Percentiles rank a stretch among this genome's conserved stretches.
phyloP scores from a whole-genome alignment of 352 stramenopile genomes.

The Globisporangium orthogonon region DNA sequence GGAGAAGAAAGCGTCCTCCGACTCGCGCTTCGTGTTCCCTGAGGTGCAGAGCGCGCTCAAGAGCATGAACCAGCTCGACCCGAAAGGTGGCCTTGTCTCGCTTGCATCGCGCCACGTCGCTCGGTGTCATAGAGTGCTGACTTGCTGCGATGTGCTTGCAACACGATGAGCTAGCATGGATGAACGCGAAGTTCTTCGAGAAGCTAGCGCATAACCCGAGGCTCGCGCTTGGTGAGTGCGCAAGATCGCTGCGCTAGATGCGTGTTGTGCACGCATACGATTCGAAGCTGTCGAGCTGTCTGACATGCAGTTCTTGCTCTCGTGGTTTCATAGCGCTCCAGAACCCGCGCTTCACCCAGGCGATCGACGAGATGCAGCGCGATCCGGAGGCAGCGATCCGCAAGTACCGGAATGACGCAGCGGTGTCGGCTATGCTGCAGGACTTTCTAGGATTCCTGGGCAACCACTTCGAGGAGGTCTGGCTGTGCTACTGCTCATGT shows the following conservation, averaged over 20 bases:
- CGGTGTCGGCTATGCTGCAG: constrained; percentile 49
- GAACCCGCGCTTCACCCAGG: constrained; percentile 60
- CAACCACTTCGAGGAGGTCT: constrained; percentile 68
- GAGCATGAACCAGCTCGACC: constrained; percentile 50
- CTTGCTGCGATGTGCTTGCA: neutral
- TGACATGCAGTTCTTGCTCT: neutral
- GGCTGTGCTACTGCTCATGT: neutral
- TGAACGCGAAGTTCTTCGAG: constrained; percentile 62
- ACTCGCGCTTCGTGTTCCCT: constrained; percentile 43
- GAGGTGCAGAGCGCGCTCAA: constrained; percentile 68
- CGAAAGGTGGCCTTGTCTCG: constrained; percentile 33
- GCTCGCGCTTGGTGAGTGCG: constrained; percentile 35
- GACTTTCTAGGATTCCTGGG: constrained; percentile 74
- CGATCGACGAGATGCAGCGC: constrained; percentile 65
- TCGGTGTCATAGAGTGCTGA: neutral
- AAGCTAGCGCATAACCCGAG: constrained; percentile 58
- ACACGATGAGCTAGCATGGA: constrained; percentile 41
- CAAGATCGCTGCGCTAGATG: neutral
- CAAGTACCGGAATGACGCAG: constrained; percentile 64
- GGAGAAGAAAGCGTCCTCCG: neutral
- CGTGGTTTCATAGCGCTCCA: constrained; percentile 30
- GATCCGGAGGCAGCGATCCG: constrained; percentile 45
- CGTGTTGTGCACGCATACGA: neutral
- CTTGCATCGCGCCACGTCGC: neutral
- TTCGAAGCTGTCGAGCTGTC: neutral